These are phyloP conservation scores for Scenedesmus sp. DNA, from an alignment of 163 green algal genomes.

Conservation along the genomic window DNA sequence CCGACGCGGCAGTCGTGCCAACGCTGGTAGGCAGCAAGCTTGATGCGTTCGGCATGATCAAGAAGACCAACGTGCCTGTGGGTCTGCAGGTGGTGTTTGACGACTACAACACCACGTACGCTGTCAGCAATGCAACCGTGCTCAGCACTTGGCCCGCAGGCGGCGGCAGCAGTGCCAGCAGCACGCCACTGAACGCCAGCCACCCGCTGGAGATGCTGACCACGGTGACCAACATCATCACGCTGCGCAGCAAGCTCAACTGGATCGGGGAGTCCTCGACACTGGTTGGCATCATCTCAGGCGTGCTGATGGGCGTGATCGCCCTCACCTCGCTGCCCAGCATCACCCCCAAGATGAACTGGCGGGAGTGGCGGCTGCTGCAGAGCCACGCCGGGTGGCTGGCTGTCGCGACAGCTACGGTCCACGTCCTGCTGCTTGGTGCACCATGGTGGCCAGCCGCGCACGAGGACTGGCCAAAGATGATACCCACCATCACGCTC, in stretches of 20 bases:
- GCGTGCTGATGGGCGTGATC: conserved; percentile 45
- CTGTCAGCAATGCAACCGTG: neutral
- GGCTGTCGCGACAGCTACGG: conserved; percentile 22
- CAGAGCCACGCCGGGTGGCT: conserved; percentile 45
- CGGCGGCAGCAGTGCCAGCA: neutral
- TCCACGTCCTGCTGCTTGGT: conserved; percentile 50
- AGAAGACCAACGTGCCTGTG: neutral
- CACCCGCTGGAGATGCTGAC: neutral
- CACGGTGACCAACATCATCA: conserved; percentile 14
- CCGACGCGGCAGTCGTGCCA: neutral
- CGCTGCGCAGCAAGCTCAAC: conserved; percentile 48
- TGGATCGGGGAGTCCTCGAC: conserved; percentile 58
- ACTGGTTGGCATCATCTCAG: conserved; percentile 48
- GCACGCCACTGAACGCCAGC: neutral
- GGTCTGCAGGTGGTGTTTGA: neutral
- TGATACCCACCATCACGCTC: conserved; percentile 52
- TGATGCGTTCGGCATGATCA: conserved; percentile 43
- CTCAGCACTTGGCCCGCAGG: neutral
- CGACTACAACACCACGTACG: neutral
- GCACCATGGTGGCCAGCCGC: conserved; percentile 23
- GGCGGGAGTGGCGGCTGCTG: conserved; percentile 50
- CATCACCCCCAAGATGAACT: conserved; percentile 52
- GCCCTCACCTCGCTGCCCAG: conserved; percentile 40
- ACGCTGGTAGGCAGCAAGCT: neutral
- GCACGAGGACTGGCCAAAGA: conserved; percentile 20